These are phyloP conservation scores for Apiospora kogelbergensis DNA, from an alignment of 2,329 filamentous ascomycete species.

Conservation along the genomic window DNA sequence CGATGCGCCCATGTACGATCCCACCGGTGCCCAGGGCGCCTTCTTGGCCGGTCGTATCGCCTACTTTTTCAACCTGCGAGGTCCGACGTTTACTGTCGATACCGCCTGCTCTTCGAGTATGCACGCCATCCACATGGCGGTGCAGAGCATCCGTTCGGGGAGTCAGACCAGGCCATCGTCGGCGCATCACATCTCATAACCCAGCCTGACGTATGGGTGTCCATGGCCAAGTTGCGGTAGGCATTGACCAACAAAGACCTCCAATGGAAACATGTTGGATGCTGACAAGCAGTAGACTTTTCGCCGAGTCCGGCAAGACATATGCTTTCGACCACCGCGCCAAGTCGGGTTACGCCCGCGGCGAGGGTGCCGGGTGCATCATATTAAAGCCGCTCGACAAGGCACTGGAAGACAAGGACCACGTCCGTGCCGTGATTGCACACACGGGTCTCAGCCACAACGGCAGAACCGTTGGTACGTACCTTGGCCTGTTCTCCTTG, in stretches of 20 bases:
- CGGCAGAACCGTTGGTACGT: slow-evolving; percentile 18
- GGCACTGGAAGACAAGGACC: slow-evolving; percentile 34
- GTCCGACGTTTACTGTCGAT: slow-evolving; percentile 43
- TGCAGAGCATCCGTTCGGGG: slow-evolving; percentile 26
- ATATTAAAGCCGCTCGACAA: slow-evolving; percentile 33
- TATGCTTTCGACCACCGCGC: slow-evolving; percentile 30
- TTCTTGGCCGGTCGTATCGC: slow-evolving; percentile 31
- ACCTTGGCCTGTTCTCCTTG: slow-evolving; percentile 34
- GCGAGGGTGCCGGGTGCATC: slow-evolving; percentile 34
- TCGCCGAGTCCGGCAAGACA: slow-evolving; percentile 12
- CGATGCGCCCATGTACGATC: slow-evolving; percentile 17
- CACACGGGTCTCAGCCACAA: slow-evolving; percentile 28
- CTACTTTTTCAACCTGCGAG: slow-evolving; percentile 37
- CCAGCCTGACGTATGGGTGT: slow-evolving; percentile 24
- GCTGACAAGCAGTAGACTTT: slow-evolving; percentile 4
- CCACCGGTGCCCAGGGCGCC: slow-evolving; percentile 29
- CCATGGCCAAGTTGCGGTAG: slow-evolving; percentile 19
- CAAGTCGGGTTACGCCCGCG: slow-evolving; percentile 31
- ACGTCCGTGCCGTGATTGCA: slow-evolving; percentile 34
- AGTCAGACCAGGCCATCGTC: slow-evolving; percentile 22
- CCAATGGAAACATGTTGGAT: neutral
- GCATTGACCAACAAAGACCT: too few species aligned
- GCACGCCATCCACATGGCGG: slow-evolving; percentile 32
- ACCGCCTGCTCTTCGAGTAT: slow-evolving; percentile 46
- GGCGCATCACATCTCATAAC: slow-evolving; percentile 17